Evolutionary conservation across 2,329 filamentous ascomycete species (phyloP).

Genomic region (Alternaria conjuncta): DNA sequence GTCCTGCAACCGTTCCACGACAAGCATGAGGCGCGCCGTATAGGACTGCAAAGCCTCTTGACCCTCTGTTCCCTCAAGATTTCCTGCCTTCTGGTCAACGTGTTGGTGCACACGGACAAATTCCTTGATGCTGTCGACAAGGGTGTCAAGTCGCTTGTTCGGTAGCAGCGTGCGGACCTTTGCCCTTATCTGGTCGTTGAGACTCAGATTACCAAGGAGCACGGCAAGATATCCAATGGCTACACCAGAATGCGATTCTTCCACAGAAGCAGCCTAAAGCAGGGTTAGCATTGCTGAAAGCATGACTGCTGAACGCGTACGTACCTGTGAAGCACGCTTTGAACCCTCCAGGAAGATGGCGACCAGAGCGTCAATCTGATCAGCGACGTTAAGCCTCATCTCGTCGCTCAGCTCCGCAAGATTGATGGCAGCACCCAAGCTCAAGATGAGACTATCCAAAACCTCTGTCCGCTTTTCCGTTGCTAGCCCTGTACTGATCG

Average conservation of each 20-base stretch:
- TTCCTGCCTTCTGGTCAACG: slow-evolving; percentile 59
- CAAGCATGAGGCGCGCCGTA: slow-evolving; percentile 60
- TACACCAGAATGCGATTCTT: slow-evolving; percentile 80
- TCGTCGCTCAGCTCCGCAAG: slow-evolving; percentile 77
- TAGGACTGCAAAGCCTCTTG: slow-evolving; percentile 57
- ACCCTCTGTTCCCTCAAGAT: slow-evolving; percentile 56
- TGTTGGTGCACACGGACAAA: slow-evolving; percentile 67
- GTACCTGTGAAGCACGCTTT: slow-evolving; percentile 71
- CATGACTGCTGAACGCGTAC: slow-evolving; percentile 32
- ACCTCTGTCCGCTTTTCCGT: slow-evolving; percentile 60
- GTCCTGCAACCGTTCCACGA: slow-evolving; percentile 56
- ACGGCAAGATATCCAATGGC: slow-evolving; percentile 86
- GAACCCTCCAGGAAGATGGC: slow-evolving; percentile 72
- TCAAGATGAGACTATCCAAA: slow-evolving; percentile 76
- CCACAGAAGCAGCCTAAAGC: slow-evolving; percentile 58
- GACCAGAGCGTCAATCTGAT: slow-evolving; percentile 64
- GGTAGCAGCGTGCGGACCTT: slow-evolving; percentile 54
- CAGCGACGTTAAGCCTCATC: slow-evolving; percentile 52
- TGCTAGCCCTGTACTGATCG: slow-evolving; percentile 35
- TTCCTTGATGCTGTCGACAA: slow-evolving; percentile 66
- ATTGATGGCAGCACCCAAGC: slow-evolving; percentile 85
- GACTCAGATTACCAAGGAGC: slow-evolving; percentile 79
- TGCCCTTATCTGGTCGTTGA: slow-evolving; percentile 57
- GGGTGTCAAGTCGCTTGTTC: slow-evolving; percentile 54
- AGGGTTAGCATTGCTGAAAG: slow-evolving; percentile 18